phyloP scores from a whole-genome alignment of 176 grass and related monocot species.

The Puya raimondii region DNA sequence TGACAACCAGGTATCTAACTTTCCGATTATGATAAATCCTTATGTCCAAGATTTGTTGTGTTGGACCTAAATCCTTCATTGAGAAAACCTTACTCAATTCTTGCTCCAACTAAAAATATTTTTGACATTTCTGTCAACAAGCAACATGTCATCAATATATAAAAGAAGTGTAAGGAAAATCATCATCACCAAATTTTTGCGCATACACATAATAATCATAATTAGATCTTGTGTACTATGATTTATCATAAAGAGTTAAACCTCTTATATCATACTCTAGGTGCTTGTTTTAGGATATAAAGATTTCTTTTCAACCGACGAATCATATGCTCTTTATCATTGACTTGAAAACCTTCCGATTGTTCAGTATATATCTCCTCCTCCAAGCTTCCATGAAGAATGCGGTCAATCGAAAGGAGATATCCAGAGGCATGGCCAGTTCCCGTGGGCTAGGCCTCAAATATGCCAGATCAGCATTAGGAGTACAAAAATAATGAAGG shows the following conservation, averaged over 20 bases:
- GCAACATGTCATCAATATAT: constrained; percentile 24
- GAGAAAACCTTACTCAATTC: background rate
- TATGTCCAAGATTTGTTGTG: constrained; percentile 1
- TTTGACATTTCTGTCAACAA: background rate
- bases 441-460: too few relatives aligned
- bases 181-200: background rate
- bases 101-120: background rate
- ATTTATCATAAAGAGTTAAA: background rate
- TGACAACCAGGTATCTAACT: background rate
- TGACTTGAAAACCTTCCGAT: background rate
- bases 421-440: too few relatives aligned
- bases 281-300: background rate
- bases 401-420: too few relatives aligned
- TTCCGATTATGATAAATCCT: background rate
- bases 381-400: too few relatives aligned
- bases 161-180: constrained; percentile 21
- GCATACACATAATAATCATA: constrained; percentile 7
- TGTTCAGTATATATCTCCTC: background rate
- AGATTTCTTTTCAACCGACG: background rate
- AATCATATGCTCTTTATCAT: background rate
- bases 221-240: background rate
- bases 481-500: too few relatives aligned
- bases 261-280: background rate
- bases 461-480: too few relatives aligned
- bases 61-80: constrained; percentile 18